These are phyloP conservation scores for Dalechampia spathulata DNA, from an alignment of 441 rosid species.

Conservation along the genomic window DNA sequence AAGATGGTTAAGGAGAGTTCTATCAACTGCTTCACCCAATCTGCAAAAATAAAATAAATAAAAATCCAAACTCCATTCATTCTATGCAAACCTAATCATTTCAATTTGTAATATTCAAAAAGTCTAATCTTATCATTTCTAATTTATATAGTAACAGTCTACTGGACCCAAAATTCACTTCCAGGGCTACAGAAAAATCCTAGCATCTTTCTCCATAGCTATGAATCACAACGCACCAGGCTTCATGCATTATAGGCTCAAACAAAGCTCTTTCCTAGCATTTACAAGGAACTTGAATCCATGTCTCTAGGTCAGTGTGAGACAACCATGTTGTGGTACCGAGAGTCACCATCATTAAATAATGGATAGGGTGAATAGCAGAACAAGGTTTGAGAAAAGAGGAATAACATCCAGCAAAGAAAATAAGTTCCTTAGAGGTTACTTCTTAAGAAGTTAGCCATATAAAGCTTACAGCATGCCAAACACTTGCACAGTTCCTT, in stretches of 20 bases:
- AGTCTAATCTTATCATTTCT: neutral
- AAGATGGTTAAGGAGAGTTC: conserved; percentile 85
- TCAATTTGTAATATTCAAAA: neutral
- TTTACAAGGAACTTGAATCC: neutral
- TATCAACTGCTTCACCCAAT: conserved; percentile 86
- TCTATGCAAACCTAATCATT: too few species aligned
- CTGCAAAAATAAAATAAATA: conserved; percentile 44
- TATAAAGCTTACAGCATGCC: too few species aligned
- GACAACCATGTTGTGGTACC: neutral
- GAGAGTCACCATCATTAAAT: neutral
- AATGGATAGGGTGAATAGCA: neutral
- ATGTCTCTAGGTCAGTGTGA: neutral
- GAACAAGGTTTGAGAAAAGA: neutral
- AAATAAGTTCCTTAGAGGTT: too few species aligned
- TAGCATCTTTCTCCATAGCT: neutral
- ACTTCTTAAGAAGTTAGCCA: too few species aligned
- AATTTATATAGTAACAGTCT: too few species aligned
- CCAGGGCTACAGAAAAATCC: neutral
- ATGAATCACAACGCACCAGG: neutral
- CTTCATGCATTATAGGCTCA: neutral
- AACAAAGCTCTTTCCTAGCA: neutral
- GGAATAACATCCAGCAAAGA: too few species aligned
- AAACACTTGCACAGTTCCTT: too few species aligned
- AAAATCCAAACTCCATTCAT: too few species aligned
- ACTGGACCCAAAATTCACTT: neutral